phyloP scores from a whole-genome alignment of 148 eudicot species.

The Silene uniflora region DNA sequence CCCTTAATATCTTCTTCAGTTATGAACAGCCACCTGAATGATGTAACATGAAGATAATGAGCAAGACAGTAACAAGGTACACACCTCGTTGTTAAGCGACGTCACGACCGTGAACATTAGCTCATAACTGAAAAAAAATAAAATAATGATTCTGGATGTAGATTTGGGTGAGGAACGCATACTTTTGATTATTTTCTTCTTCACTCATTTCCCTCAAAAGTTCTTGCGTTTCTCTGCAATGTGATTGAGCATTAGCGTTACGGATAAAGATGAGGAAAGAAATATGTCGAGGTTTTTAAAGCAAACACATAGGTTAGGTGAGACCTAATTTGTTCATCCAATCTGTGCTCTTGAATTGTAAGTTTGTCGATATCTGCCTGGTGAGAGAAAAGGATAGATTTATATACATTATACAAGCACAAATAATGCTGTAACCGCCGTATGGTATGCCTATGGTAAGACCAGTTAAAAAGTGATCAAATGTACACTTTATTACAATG shows the following conservation, averaged over 20 bases:
- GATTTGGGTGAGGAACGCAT: conserved; percentile 5
- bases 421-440: too few species aligned
- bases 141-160: not conserved
- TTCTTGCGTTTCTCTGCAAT: conserved; percentile 87
- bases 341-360: conserved; percentile 59
- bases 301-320: conserved; percentile 12
- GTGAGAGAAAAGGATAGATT: conserved; percentile 11
- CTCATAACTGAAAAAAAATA: not conserved
- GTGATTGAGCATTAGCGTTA: conserved; percentile 25
- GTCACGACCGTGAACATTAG: conserved; percentile 3
- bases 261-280: not conserved
- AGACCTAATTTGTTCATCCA: conserved; percentile 93
- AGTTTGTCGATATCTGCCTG: conserved; percentile 91
- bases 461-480: too few species aligned
- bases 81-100: not conserved
- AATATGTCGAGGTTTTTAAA: conserved; percentile 17
- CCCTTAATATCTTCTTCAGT: conserved; percentile 93
- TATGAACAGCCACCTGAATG: conserved; percentile 81
- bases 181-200: conserved; percentile 84
- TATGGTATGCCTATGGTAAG: too few species aligned
- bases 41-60: conserved; percentile 11
- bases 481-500: too few species aligned
- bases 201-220: conserved; percentile 79
- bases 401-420: not conserved
- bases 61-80: not conserved